Evolutionary conservation across 805 yeast genomes (phyloP).

Genomic region (Clavispora santaluciae): DNA sequence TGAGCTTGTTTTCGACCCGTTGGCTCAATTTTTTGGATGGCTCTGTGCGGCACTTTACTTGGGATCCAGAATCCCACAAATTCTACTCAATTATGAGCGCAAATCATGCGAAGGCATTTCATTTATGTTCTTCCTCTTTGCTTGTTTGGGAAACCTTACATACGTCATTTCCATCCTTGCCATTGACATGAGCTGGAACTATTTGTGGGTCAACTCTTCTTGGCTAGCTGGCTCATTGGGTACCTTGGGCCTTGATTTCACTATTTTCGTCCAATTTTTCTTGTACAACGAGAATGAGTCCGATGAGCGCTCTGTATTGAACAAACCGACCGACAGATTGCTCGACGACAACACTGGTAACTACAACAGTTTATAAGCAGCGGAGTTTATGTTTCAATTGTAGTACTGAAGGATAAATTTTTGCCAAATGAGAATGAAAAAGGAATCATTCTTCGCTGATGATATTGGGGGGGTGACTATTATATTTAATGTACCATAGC

Average conservation of each 20-base stretch:
- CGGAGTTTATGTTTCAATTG: not conserved
- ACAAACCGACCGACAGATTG: conserved; percentile 6
- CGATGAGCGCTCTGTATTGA: not conserved
- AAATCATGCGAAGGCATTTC: conserved; percentile 95
- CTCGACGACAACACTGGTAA: conserved; percentile 6
- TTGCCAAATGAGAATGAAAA: too few species aligned
- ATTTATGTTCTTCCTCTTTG: conserved; percentile 88
- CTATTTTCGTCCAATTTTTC: conserved; percentile 84
- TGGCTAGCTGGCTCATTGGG: conserved; percentile 94
- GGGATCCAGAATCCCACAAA: conserved; percentile 92
- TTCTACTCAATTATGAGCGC: conserved; percentile 74
- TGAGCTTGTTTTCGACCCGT: conserved; percentile 58
- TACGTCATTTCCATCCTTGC: conserved; percentile 82
- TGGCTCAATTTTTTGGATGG: conserved; percentile 89
- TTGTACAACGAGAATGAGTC: conserved; percentile 47
- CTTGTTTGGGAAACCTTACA: conserved; percentile 89
- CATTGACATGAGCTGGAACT: conserved; percentile 64
- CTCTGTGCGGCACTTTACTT: conserved; percentile 68
- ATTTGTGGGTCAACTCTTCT: conserved; percentile 75
- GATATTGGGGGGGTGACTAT: not conserved
- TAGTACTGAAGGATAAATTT: too few species aligned
- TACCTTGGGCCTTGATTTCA: conserved; percentile 75
- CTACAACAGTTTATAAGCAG: conserved; percentile 7
- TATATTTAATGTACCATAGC: not conserved
- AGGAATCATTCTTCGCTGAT: too few species aligned